phyloP scores from a whole-genome alignment of 164 flowering plant genomes.

The Brasenia schreberi region DNA sequence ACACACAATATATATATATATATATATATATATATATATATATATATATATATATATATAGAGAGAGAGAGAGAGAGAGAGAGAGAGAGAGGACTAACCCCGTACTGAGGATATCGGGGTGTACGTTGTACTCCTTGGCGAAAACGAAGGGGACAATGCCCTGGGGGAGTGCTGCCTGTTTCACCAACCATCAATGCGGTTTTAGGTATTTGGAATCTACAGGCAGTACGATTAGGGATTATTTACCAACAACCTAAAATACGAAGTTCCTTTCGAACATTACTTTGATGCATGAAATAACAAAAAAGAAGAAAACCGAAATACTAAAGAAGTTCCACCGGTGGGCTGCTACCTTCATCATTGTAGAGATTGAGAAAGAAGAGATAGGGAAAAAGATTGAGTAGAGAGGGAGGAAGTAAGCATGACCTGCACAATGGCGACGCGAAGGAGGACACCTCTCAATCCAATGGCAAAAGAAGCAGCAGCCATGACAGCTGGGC shows the following conservation, averaged over 20 bases:
- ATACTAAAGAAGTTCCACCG: too few relatives aligned
- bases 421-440: constrained; percentile 79
- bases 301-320: too few relatives aligned
- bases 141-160: constrained; percentile 14
- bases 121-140: constrained; percentile 9
- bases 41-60: too few relatives aligned
- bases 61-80: background rate
- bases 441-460: constrained; percentile 49
- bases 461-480: constrained; percentile 71
- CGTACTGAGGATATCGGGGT: constrained; percentile 8
- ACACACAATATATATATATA: too few relatives aligned
- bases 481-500: constrained; percentile 93
- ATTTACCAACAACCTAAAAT: background rate
- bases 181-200: background rate
- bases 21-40: too few relatives aligned
- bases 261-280: background rate
- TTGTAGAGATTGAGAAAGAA: background rate
- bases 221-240: background rate
- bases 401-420: background rate
- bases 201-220: background rate
- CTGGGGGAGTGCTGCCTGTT: constrained; percentile 15
- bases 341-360: too few relatives aligned
- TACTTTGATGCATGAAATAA: too few relatives aligned
- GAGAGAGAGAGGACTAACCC: constrained; percentile 2
- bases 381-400: background rate